Percentiles rank a stretch among this genome's conserved stretches.
These are phyloP conservation scores for Sordaria brevicollis DNA, from an alignment of 495 filamentous ascomycete species.

Conservation along the genomic window DNA sequence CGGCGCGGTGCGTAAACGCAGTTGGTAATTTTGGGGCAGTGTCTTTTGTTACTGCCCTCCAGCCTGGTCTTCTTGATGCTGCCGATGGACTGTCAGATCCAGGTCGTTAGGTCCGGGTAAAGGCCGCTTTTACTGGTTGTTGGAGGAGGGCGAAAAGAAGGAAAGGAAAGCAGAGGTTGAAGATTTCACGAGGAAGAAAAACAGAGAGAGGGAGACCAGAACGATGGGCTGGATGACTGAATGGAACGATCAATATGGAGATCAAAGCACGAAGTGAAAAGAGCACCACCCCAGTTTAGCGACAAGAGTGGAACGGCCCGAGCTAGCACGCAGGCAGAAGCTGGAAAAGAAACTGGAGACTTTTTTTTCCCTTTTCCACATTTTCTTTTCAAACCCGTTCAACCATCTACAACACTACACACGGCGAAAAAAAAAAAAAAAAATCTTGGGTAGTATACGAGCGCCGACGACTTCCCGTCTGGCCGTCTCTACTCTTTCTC, in stretches of 20 bases:
- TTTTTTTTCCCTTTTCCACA: not conserved
- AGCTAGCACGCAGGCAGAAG: not conserved
- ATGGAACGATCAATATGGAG: not conserved
- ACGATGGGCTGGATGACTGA: not conserved
- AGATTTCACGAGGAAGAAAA: not conserved
- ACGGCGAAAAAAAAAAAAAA: no score
- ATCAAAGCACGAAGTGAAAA: not conserved
- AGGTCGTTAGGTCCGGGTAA: not conserved
- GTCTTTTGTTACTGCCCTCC: not conserved
- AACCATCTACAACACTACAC: not conserved
- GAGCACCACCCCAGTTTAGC: not conserved
- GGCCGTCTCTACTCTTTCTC: no score
- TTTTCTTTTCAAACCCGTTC: not conserved
- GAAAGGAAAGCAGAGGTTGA: not conserved
- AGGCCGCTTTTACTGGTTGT: not conserved
- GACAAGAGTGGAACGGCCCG: not conserved
- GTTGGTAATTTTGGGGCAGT: not conserved
- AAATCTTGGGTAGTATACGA: not conserved
- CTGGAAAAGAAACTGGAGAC: not conserved
- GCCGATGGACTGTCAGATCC: not conserved
- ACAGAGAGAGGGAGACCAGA: not conserved
- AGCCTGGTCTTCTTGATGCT: not conserved
- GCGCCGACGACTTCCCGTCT: not conserved
- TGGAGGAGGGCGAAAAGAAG: not conserved
- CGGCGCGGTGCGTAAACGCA: not conserved